Percentiles rank a stretch among this genome's conserved stretches.
Evolutionary conservation across 2,329 filamentous ascomycete genomes (phyloP).

Genomic region (Cladobotryum mycophilum): DNA sequence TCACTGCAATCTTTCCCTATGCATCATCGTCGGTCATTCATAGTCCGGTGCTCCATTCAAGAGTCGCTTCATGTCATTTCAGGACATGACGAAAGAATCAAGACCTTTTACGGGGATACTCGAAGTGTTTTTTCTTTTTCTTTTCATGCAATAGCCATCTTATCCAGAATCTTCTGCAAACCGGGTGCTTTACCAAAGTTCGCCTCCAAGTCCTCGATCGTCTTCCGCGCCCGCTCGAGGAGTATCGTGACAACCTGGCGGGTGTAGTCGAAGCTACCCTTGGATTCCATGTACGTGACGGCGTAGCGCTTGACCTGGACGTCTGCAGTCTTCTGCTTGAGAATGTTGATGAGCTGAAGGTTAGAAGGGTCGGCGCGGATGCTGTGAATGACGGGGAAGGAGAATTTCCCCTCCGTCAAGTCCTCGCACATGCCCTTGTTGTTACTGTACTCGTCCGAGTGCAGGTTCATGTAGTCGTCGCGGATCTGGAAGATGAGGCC

Average conservation of each 20-base stretch:
- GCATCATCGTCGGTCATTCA: too few species aligned
- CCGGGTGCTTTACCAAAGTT: conserved; percentile 49
- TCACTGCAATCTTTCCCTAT: too few species aligned
- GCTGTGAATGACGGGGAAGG: conserved; percentile 89
- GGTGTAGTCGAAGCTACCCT: conserved; percentile 85
- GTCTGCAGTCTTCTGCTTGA: conserved; percentile 82
- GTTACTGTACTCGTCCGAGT: conserved; percentile 64
- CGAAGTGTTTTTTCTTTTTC: too few species aligned
- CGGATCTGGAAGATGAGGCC: conserved; percentile 86
- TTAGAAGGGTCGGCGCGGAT: conserved; percentile 71
- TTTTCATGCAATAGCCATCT: conserved; percentile 41
- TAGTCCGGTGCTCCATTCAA: neutral
- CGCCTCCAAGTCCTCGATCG: conserved; percentile 60
- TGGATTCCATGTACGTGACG: conserved; percentile 82
- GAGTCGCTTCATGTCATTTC: neutral
- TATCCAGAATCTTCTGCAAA: conserved; percentile 62
- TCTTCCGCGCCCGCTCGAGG: conserved; percentile 54
- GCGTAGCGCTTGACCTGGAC: conserved; percentile 89
- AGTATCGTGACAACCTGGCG: conserved; percentile 59
- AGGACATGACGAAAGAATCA: neutral
- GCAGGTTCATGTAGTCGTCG: conserved; percentile 90
- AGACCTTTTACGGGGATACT: neutral
- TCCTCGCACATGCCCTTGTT: conserved; percentile 96
- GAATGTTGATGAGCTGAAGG: conserved; percentile 80
- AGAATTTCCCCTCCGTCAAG: conserved; percentile 94